Conservation (phyloP, 1,139 yeast species). For the Taphrina deformans region DNA sequence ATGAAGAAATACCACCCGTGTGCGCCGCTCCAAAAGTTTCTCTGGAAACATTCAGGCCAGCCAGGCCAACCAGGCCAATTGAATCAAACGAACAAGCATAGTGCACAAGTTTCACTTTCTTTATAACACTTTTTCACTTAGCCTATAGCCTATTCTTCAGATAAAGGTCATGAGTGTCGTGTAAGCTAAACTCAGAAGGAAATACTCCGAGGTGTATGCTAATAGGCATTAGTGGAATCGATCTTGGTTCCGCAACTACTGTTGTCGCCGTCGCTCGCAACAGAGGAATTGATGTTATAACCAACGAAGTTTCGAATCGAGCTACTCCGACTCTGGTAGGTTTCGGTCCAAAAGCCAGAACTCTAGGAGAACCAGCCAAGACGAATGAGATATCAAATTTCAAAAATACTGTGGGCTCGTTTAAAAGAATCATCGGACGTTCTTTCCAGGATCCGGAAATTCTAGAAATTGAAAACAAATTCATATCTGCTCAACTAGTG, state of each 20-base stretch:
- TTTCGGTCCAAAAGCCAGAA: slow-evolving; percentile 84
- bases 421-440: slow-evolving; percentile 88
- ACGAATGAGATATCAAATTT: slow-evolving; percentile 94
- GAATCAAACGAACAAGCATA: too few relatives aligned
- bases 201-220: too few relatives aligned
- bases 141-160: too few relatives aligned
- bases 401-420: slow-evolving; percentile 91
- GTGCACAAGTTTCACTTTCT: too few relatives aligned
- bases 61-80: background rate
- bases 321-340: slow-evolving; percentile 94
- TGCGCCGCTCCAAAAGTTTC: slow-evolving; percentile 5
- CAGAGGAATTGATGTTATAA: slow-evolving; percentile 97
- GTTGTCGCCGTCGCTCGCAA: slow-evolving; percentile 97
- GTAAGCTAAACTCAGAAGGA: too few relatives aligned
- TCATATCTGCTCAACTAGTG: slow-evolving; percentile 63
- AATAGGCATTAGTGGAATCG: slow-evolving; percentile 61
- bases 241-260: slow-evolving; percentile 91
- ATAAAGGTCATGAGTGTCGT: slow-evolving; percentile 22
- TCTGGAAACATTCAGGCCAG: slow-evolving; percentile 1
- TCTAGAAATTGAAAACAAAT: slow-evolving; percentile 64
- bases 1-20: background rate
- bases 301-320: slow-evolving; percentile 97
- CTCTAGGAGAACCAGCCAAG: slow-evolving; percentile 92
- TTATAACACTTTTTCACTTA: too few relatives aligned
- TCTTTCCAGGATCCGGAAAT: slow-evolving; percentile 74